Base-by-base conservation (phyloP, 306 rosid species). In the Trifolium dubium region DNA sequence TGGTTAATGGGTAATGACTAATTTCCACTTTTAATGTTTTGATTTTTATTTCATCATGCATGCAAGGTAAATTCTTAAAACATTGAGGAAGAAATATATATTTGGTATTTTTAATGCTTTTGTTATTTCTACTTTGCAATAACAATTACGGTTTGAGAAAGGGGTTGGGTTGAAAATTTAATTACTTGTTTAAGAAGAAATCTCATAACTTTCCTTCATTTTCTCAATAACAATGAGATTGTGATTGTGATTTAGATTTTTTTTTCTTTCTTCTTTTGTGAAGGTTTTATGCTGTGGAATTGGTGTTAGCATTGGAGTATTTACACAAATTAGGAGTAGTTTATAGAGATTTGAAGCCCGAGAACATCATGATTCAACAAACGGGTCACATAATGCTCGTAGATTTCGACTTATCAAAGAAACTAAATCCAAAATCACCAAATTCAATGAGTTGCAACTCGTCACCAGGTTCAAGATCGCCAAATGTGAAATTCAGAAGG, bases 291-390 rank as follows among this genome's bases (percentile, higher is more conserved):
- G 97, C 98, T 0, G 97, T 92, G 58, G 98, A 94, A 72, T 75
- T 94, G 85, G 90, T 94, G 12, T 63, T 88, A 10, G 92, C 82
- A 12, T 79, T 94, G 77, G 98, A 91, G 64, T 94, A 94, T 72
- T 46, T 94, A 69, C 98, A 94, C 72, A 77, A 71, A n/a, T 56
- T 88, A 9, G 97, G 90, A 12, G 87, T 93, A 7, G 97, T 86
- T 18, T 91, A 93, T 78, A 83, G 98, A 32, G 98, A 94, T 87
- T 83, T 94, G 78, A 94, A 94, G 84, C 97, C 97, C 0, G 98
- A 94, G 28, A 94, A 94, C 53, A 76, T 94, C 14, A 83, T 94
- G 92, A 75, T 94, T 49, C 97, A 91, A 89, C 84, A 88, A 60
- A 83, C 77, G 18, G 98, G 98, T 53, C 98, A 94, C 81, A 86